Evolutionary conservation across 1,284 basidiomycete genomes (phyloP), one percentile per base, ranked within the genome.

Genomic region (Marasmius tenuissimus): DNA sequence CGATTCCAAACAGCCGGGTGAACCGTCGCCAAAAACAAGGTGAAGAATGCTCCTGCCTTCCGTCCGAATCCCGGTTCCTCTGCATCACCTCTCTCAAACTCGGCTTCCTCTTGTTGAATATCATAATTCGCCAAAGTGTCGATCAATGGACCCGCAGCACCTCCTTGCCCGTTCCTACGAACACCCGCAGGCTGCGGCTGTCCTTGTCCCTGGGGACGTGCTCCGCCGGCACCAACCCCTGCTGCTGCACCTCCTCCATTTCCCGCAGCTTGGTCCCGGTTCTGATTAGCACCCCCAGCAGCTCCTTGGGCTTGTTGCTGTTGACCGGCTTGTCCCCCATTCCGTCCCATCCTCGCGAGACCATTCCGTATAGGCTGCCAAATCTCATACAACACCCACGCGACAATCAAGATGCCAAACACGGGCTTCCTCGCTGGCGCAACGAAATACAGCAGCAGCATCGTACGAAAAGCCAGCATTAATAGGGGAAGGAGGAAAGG

Each of bases 1-100:
- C 86, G 82, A 66, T 92, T 86, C 86, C 91, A 92, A 48, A 91
- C 77, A 34, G 89, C 91, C 4, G 91, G 91, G 70, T 91, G 85
- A 39, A 91, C 71, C 27, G 91, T 91, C 27, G 84, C 74, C 50
- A 87, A 52, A 53, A 92, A 75, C 54, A 93, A 72, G 20, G 76
- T 72, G 20, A 85, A 63, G 70, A 93, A 92, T 20, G 84, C 81
- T 58, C 72, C 73, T 38, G 77, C 63, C 67, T 85, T 87, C 65
- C 83, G 83, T 8, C 76, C 69, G 5, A 86, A 57, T 22, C 75
- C 73, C 1, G 87, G 89, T 67, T 76, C 73, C 47, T 67, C 65
- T 40, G 66, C 66, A 40, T 72, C 72, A 14, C 68, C 70, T 12
- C 76, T 79, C 16, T 70, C 62, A 51, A 91, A 70, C 18, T 82